These are phyloP conservation scores for Diaporthe citri DNA, from an alignment of 2,329 filamentous ascomycete species.

Conservation along the genomic window DNA sequence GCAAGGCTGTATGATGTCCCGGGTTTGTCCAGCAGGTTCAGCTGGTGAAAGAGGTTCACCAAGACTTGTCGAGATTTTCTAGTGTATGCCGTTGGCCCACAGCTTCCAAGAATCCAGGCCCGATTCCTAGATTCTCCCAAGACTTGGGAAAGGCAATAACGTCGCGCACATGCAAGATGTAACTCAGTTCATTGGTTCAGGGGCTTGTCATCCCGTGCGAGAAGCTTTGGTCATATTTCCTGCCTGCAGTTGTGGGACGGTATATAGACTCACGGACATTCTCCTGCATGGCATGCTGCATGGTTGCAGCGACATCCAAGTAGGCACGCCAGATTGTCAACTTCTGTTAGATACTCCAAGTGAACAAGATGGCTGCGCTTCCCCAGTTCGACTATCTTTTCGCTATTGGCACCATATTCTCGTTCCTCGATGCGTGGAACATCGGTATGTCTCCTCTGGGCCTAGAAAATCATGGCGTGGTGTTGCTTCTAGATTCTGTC, in stretches of 20 bases:
- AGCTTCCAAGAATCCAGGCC: background rate
- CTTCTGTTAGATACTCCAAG: background rate
- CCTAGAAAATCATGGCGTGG: background rate
- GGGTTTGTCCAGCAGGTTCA: background rate
- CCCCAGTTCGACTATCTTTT: slow-evolving; percentile 73
- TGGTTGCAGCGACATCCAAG: background rate
- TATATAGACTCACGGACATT: slow-evolving; percentile 1
- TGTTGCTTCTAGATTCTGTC: background rate
- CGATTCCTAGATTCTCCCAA: background rate
- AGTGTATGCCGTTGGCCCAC: slow-evolving; percentile 9
- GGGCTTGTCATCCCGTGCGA: background rate
- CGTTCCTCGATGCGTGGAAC: slow-evolving; percentile 76
- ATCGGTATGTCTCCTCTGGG: slow-evolving; percentile 59
- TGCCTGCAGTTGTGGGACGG: background rate
- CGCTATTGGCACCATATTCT: slow-evolving; percentile 74
- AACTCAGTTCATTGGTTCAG: slow-evolving; percentile 1
- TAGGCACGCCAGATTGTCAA: background rate
- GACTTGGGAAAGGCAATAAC: slow-evolving; percentile 5
- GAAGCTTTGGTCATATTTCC: background rate
- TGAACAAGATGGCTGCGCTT: slow-evolving; percentile 47
- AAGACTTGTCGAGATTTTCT: slow-evolving; percentile 1
- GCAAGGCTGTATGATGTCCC: background rate
- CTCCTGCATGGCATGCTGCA: slow-evolving; percentile 5
- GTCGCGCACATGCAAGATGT: slow-evolving; percentile 1
- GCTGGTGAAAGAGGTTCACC: background rate